Evolutionary conservation across 805 yeast genomes (phyloP).

Genomic region (Metschnikowia cerradonensis): DNA sequence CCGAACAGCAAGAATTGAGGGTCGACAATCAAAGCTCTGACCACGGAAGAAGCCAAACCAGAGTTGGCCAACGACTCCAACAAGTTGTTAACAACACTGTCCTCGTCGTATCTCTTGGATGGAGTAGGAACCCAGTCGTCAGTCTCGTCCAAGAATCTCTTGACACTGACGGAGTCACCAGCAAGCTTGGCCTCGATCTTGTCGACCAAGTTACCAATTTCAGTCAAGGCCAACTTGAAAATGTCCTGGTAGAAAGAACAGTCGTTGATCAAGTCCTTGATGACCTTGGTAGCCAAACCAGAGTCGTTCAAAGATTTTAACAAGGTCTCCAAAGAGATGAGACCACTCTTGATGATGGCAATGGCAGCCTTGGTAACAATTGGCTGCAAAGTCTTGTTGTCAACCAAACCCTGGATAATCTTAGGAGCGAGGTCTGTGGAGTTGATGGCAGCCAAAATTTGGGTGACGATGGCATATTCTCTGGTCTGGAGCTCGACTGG

Average conservation of each 20-base stretch:
- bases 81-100: constrained; percentile 28
- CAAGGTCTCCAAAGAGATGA: constrained; percentile 33
- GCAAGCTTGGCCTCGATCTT: constrained; percentile 23
- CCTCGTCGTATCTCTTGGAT: constrained; percentile 15
- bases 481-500: constrained; percentile 28
- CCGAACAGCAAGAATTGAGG: constrained; percentile 35
- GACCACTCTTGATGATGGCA: constrained; percentile 28
- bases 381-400: constrained; percentile 28
- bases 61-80: constrained; percentile 42
- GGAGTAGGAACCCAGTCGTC: constrained; percentile 3
- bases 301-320: constrained; percentile 39
- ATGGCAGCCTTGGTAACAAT: constrained; percentile 28
- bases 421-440: constrained; percentile 35
- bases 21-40: constrained; percentile 34
- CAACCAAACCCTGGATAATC: constrained; percentile 31
- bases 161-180: constrained; percentile 19
- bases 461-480: constrained; percentile 39
- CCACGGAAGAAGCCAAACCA: constrained; percentile 39
- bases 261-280: constrained; percentile 32
- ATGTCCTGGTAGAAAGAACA: constrained; percentile 39
- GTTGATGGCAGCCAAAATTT: constrained; percentile 34
- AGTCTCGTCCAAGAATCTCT: constrained; percentile 20
- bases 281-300: constrained; percentile 37
- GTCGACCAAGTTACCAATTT: constrained; percentile 28
- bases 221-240: constrained; percentile 31